A percentile compares a stretch with the other conserved stretches of the same genome.
phyloP scores from a whole-genome alignment of 2,329 filamentous ascomycete species.

The Pyricularia sp. region DNA sequence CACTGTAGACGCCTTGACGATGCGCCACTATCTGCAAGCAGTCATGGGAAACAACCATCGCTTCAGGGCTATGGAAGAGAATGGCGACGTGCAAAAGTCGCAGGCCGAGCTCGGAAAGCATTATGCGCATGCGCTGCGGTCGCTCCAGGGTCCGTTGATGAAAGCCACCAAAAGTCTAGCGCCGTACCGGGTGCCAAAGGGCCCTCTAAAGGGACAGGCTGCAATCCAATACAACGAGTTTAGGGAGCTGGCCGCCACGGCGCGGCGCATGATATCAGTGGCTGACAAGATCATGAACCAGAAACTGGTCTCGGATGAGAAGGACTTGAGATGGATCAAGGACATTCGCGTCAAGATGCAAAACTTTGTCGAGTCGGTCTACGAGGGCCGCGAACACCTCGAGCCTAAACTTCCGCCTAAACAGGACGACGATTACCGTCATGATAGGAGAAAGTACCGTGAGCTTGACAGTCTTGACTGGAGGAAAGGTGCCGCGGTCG shows the following conservation, averaged over 20 bases:
- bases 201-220: not conserved
- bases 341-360: constrained; percentile 14
- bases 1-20: constrained; percentile 37
- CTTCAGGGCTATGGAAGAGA: constrained; percentile 24
- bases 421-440: not conserved
- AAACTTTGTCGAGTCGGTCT: constrained; percentile 18
- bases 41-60: constrained; percentile 37
- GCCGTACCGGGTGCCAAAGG: constrained; percentile 3
- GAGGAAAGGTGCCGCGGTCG: not conserved
- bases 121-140: constrained; percentile 38
- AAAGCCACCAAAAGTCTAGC: constrained; percentile 21
- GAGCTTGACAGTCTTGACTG: not conserved
- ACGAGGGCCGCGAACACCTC: constrained; percentile 10
- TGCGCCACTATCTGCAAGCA: constrained; percentile 48
- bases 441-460: not conserved
- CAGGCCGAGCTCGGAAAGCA: constrained; percentile 38
- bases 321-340: not conserved
- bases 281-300: constrained; percentile 26
- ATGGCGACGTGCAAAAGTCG: constrained; percentile 18
- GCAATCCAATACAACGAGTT: constrained; percentile 21
- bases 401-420: constrained; percentile 6
- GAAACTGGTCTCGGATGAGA: constrained; percentile 11
- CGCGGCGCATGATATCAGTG: constrained; percentile 34
- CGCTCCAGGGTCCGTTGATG: constrained; percentile 39
- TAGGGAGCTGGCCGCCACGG: constrained; percentile 33